These are phyloP conservation scores for Trichosporon sp. DNA, from an alignment of 1,284 basidiomycete species.

Conservation along the genomic window DNA sequence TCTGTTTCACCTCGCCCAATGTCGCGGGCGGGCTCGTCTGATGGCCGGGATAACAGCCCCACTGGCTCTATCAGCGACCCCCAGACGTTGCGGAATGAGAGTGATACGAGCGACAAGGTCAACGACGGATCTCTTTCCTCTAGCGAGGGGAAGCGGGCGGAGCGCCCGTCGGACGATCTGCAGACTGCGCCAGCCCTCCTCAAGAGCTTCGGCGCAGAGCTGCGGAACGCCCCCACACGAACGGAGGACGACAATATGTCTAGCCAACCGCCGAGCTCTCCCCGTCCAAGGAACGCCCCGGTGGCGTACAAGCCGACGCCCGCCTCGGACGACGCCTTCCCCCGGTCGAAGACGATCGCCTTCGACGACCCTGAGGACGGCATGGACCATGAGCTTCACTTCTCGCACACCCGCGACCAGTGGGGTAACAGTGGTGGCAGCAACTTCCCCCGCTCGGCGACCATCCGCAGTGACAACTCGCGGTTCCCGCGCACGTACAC, in stretches of 20 bases:
- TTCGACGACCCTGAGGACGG: slow-evolving; percentile 50
- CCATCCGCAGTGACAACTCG: slow-evolving; percentile 29
- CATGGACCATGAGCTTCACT: slow-evolving; percentile 11
- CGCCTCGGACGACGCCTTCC: slow-evolving; percentile 43
- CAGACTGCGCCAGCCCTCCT: not conserved
- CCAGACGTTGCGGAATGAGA: not conserved
- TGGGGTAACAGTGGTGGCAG: slow-evolving; percentile 26
- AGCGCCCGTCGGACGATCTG: not conserved
- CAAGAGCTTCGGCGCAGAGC: not conserved
- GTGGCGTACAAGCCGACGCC: not conserved
- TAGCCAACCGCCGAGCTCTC: not conserved
- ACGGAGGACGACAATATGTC: not conserved
- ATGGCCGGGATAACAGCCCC: not conserved
- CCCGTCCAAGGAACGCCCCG: not conserved
- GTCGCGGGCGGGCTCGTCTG: not conserved
- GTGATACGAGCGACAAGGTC: not conserved
- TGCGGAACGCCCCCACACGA: not conserved
- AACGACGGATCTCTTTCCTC: not conserved
- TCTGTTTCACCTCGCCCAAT: not conserved
- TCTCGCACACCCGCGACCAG: slow-evolving; percentile 11
- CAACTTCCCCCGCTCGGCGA: slow-evolving; percentile 39
- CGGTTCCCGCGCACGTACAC: slow-evolving; percentile 27
- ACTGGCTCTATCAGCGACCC: not conserved
- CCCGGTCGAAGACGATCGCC: slow-evolving; percentile 56
- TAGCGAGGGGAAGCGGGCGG: not conserved